Percentiles rank a stretch among this genome's conserved stretches.
Conservation (phyloP, 805 yeast genomes). For the Hyphopichia homilentoma region DNA sequence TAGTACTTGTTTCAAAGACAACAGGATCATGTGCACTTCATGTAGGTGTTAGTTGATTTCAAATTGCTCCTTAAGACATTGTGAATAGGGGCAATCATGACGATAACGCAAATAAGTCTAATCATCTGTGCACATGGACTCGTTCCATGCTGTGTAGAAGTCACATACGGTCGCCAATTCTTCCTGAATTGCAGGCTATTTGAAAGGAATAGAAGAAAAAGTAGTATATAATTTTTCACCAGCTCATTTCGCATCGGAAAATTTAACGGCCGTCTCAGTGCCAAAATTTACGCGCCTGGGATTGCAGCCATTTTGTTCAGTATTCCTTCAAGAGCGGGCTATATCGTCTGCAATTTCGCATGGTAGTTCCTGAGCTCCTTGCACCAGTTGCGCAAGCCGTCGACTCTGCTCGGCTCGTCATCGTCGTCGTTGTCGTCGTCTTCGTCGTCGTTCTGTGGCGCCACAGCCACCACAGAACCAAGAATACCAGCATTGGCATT, state of each 20-base stretch:
- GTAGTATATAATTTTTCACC: no score
- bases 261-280: no score
- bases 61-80: constrained; percentile 32
- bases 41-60: constrained; percentile 47
- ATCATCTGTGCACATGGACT: constrained; percentile 15
- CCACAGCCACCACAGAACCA: constrained; percentile 1
- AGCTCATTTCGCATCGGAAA: no score
- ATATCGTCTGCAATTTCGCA: constrained; percentile 1
- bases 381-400: constrained; percentile 12
- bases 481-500: constrained; percentile 1
- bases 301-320: no score
- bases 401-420: constrained; percentile 11
- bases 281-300: no score
- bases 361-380: constrained; percentile 9
- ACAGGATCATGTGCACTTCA: constrained; percentile 20
- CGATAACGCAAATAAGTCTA: constrained; percentile 43
- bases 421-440: constrained; percentile 12
- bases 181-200: no score
- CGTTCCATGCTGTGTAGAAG: background rate
- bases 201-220: no score
- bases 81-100: constrained; percentile 37
- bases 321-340: no score
- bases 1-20: no score
- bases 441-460: constrained; percentile 9
- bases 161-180: no score